Percentiles rank a stretch among this genome's conserved stretches.
These are phyloP conservation scores for Magnaporthiopsis poae DNA, from an alignment of 2,329 filamentous ascomycete species.

Conservation along the genomic window DNA sequence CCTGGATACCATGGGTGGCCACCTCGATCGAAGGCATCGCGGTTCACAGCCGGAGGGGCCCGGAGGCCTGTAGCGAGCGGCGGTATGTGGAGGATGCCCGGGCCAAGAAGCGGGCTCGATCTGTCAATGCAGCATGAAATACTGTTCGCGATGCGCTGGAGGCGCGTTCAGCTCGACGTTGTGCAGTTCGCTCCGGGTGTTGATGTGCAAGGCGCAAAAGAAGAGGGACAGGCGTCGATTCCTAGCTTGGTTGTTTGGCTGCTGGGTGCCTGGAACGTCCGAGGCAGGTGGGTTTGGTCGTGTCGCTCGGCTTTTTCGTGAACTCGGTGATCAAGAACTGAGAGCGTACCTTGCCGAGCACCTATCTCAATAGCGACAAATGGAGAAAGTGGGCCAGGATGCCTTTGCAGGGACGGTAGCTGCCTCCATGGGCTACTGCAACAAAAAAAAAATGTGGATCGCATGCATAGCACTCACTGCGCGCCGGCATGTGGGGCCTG, in stretches of 20 bases:
- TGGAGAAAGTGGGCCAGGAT: background rate
- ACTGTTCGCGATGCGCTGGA: background rate
- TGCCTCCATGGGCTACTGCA: too few relatives aligned
- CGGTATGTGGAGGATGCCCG: background rate
- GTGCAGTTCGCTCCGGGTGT: background rate
- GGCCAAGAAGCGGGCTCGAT: background rate
- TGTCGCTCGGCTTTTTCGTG: background rate
- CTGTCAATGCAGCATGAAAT: background rate
- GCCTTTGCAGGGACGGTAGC: background rate
- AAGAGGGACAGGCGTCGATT: background rate
- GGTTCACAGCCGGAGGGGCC: slow-evolving; percentile 6
- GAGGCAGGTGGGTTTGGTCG: background rate
- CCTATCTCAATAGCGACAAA: background rate
- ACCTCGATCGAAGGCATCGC: slow-evolving; percentile 41
- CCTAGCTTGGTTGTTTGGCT: background rate
- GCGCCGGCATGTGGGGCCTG: background rate
- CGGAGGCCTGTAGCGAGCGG: slow-evolving; percentile 5
- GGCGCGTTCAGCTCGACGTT: background rate
- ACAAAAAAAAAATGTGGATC: background rate
- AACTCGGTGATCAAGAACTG: background rate
- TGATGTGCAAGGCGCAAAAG: background rate
- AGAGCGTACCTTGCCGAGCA: too few relatives aligned
- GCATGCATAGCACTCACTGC: background rate
- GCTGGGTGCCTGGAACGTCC: background rate
- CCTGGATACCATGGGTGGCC: slow-evolving; percentile 38